Evolutionary conservation across 345 rosid species (phyloP), one percentile per base, ranked within the genome.

Genomic region (Salix caprea): DNA sequence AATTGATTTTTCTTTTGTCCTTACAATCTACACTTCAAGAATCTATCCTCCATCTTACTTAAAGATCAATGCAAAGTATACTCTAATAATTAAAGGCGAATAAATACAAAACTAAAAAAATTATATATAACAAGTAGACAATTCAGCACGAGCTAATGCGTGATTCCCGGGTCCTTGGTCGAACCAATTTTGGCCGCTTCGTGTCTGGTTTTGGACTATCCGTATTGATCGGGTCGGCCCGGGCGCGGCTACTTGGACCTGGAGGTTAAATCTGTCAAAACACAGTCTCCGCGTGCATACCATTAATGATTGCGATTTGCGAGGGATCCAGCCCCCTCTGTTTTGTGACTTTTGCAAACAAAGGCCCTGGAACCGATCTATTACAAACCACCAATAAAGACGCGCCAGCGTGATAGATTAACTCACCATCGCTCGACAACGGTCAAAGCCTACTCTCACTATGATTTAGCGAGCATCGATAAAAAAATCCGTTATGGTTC

Each of bases 231-330:
- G 69, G 65, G 65, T 84, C 82, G 70, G 39, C 60, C 81, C 34
- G 72, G 48, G 37, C 24, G 23, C 64, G 71, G 85, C 71, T 80
- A 74, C 65, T 69, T 42, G n/a, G 65, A 30, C 3, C n/a, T 13
- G 26, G 54, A 73, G 44, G 80, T 54, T 37, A 73, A 68, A 62
- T 78, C 13, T 70, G 85, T 86, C 60, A 86, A 81, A 82, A 75
- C 77, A 67, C 81, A 77, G 85, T 85, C 85, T 82, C 89, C 92
- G 88, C 88, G 86, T 86, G 85, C 65, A 67, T 58, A 70, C 91
- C 89, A 84, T 81, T 82, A 79, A 84, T 89, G 89, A 84, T 84
- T 66, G 83, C 74, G 85, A 83, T 82, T 84, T 66, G 83, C 74
- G 85, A 83, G 69, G 60, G 80, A 72, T 76, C 86, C 56, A 60